phyloP scores from a whole-genome alignment of 768 basidiomycete species.

The Amanita exitialis region DNA sequence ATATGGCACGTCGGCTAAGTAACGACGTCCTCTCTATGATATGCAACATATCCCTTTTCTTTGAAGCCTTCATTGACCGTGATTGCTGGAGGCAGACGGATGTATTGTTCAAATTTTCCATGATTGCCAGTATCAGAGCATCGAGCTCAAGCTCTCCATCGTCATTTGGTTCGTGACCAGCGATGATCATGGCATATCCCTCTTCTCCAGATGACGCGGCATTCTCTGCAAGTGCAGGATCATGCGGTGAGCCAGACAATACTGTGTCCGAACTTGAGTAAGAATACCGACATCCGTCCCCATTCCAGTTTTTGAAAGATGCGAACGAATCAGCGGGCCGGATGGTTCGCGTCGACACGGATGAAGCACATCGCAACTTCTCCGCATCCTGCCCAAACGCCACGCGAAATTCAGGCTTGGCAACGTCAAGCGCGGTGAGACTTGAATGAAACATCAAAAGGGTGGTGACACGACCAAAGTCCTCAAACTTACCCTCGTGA shows the following conservation, averaged over 20 bases:
- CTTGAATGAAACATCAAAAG: constrained; percentile 19
- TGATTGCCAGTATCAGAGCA: neutral
- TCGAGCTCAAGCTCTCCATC: neutral
- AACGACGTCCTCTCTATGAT: neutral
- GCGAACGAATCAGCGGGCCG: constrained; percentile 36
- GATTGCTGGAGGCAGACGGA: neutral
- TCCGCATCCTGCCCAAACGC: constrained; percentile 49
- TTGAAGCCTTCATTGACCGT: neutral
- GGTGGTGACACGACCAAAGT: neutral
- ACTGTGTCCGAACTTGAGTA: neutral
- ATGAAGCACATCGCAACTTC: constrained; percentile 37
- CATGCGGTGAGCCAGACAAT: neutral
- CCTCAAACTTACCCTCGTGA: constrained; percentile 51
- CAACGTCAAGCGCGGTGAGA: constrained; percentile 58
- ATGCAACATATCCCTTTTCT: neutral
- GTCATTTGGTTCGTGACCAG: neutral
- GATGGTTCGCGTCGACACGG: constrained; percentile 45
- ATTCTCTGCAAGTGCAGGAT: neutral
- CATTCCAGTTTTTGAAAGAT: constrained; percentile 29
- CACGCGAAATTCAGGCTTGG: constrained; percentile 52
- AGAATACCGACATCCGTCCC: neutral
- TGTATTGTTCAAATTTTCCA: constrained; percentile 3
- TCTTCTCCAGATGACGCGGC: neutral
- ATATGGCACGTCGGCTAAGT: neutral
- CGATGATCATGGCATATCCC: neutral